Evolutionary conservation across 2,329 filamentous ascomycete genomes (phyloP).

Genomic region (Capronia coronata): DNA sequence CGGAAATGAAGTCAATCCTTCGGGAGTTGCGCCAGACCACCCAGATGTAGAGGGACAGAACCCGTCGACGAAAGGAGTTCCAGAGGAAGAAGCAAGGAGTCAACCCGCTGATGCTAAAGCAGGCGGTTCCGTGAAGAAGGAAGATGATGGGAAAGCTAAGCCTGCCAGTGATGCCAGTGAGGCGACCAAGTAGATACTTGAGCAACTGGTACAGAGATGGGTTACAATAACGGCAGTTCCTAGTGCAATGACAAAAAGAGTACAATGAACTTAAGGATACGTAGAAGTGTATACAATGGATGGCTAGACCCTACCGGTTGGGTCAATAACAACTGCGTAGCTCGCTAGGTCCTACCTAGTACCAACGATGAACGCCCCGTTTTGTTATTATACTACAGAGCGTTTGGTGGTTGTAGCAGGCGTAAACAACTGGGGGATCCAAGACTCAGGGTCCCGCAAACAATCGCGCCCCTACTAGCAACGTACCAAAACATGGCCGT

Average conservation of each 20-base stretch:
- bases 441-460: neutral
- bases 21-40: constrained; percentile 45
- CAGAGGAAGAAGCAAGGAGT: constrained; percentile 35
- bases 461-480: constrained; percentile 5
- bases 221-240: neutral
- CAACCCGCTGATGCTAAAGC: constrained; percentile 32
- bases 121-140: constrained; percentile 34
- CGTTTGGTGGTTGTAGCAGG: neutral
- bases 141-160: constrained; percentile 37
- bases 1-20: constrained; percentile 65
- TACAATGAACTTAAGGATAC: neutral
- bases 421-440: neutral
- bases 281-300: too few relatives aligned
- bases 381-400: too few relatives aligned
- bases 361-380: too few relatives aligned
- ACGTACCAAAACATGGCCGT: constrained; percentile 3
- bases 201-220: neutral
- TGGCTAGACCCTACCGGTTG: too few relatives aligned
- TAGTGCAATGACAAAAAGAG: neutral
- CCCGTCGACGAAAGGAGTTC: constrained; percentile 45
- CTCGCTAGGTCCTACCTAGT: too few relatives aligned
- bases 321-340: too few relatives aligned
- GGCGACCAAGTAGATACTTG: constrained; percentile 36
- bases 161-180: constrained; percentile 45
- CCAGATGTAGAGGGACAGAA: constrained; percentile 54